Evolutionary conservation across 306 rosid species (phyloP).

Genomic region (Prunus armeniaca): DNA sequence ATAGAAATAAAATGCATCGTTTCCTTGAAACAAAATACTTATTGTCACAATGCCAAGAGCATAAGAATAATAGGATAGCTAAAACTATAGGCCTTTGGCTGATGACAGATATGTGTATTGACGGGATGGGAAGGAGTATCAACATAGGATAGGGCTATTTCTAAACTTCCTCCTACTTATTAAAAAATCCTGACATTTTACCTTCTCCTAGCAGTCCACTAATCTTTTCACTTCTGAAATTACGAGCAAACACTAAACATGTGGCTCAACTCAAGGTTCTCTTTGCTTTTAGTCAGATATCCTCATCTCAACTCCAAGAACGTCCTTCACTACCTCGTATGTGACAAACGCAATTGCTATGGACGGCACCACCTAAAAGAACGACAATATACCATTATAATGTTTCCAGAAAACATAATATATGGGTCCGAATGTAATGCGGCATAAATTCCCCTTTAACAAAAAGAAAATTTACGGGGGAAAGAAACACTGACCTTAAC

Average conservation of each 20-base stretch:
- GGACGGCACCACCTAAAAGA: constrained; percentile 70
- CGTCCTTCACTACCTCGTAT: constrained; percentile 57
- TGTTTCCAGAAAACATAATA: neutral
- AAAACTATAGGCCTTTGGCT: neutral
- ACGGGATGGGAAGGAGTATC: constrained; percentile 5
- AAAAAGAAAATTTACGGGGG: neutral
- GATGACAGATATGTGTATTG: constrained; percentile 7
- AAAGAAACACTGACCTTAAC: constrained; percentile 51
- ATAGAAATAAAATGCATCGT: neutral
- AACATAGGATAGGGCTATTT: constrained; percentile 11
- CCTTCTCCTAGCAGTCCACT: constrained; percentile 22
- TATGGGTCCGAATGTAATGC: neutral
- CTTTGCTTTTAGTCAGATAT: constrained; percentile 50
- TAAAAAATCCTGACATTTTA: constrained; percentile 6
- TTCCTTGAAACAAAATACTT: constrained; percentile 3
- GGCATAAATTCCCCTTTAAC: neutral
- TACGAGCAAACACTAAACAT: neutral
- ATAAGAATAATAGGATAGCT: constrained; percentile 22
- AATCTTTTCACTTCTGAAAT: neutral
- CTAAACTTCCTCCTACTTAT: constrained; percentile 18
- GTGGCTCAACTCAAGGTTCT: constrained; percentile 11
- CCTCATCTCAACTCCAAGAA: constrained; percentile 66
- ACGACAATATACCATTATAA: neutral
- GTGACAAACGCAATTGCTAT: constrained; percentile 72
- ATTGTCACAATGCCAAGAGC: constrained; percentile 22